A percentile compares a stretch with the other conserved stretches of the same genome.
These are phyloP conservation scores for Coemansia sp. DNA, from an alignment of 192 early-diverging fungal species.

Conservation along the genomic window DNA sequence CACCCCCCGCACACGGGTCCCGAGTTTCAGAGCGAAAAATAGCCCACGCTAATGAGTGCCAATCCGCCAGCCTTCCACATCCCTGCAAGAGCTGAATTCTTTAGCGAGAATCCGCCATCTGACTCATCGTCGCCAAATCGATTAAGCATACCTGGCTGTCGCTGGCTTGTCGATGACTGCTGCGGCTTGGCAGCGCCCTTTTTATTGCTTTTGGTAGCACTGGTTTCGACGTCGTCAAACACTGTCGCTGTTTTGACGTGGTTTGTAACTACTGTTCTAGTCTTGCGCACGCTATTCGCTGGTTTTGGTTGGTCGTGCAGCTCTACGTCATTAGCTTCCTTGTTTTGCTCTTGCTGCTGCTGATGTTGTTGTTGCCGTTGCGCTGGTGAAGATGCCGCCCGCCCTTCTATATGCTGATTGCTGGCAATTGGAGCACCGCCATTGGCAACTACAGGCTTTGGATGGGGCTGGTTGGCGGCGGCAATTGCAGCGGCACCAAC, in stretches of 20 bases:
- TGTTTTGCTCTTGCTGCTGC: background rate
- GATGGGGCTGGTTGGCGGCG: conserved; percentile 1
- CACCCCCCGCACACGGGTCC: background rate
- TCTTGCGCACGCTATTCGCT: background rate
- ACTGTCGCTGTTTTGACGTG: conserved; percentile 4
- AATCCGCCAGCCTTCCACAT: background rate
- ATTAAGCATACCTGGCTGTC: conserved; percentile 11
- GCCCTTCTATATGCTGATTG: background rate
- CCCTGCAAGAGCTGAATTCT: background rate
- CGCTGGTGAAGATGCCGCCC: background rate
- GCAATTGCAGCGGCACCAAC: conserved; percentile 7
- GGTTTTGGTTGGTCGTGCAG: background rate
- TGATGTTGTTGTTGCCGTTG: background rate
- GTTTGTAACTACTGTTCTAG: conserved; percentile 4
- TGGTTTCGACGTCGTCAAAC: conserved; percentile 3
- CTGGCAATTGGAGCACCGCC: background rate
- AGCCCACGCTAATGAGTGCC: background rate
- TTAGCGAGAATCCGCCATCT: background rate
- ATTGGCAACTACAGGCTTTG: background rate
- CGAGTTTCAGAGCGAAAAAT: conserved; percentile 1
- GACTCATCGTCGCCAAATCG: conserved; percentile 16
- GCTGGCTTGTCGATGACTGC: background rate
- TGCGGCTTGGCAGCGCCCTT: background rate
- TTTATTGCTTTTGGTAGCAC: background rate
- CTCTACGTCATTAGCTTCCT: background rate